Evolutionary conservation across 2,329 filamentous ascomycete genomes (phyloP).

Genomic region (Aspergillus sp.): DNA sequence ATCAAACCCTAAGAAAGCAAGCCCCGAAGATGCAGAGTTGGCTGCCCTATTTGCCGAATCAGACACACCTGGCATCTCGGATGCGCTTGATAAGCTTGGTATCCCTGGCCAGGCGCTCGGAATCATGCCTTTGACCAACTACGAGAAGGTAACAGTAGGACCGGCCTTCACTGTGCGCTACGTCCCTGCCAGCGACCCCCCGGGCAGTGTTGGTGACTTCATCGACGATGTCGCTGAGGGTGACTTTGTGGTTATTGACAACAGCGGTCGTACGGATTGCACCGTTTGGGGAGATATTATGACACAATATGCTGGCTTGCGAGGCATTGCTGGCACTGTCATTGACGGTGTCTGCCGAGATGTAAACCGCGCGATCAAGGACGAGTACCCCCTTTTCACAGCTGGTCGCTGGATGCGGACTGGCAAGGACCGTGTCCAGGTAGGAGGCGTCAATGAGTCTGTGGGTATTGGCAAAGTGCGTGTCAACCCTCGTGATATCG

Average conservation of each 20-base stretch:
- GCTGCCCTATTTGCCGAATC: constrained; percentile 19
- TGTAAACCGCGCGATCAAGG: constrained; percentile 31
- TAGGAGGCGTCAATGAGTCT: constrained; percentile 31
- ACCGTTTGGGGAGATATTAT: constrained; percentile 42
- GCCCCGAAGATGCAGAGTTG: constrained; percentile 19
- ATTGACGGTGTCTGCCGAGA: constrained; percentile 39
- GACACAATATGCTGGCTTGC: constrained; percentile 37
- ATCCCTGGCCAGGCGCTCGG: constrained; percentile 22
- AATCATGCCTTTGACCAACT: constrained; percentile 27
- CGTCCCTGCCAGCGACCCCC: constrained; percentile 22
- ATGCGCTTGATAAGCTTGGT: constrained; percentile 26
- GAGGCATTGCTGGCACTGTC: constrained; percentile 34
- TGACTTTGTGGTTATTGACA: constrained; percentile 38
- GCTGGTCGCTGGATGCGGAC: constrained; percentile 38
- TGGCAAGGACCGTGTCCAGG: constrained; percentile 35
- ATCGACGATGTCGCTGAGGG: constrained; percentile 35
- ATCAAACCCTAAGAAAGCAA: constrained; percentile 13
- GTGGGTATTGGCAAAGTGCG: constrained; percentile 32
- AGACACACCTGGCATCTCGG: constrained; percentile 23
- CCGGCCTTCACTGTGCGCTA: constrained; percentile 39
- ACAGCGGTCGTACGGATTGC: constrained; percentile 36
- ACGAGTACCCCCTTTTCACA: constrained; percentile 34
- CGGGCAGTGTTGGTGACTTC: constrained; percentile 35
- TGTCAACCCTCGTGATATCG: constrained; percentile 31
- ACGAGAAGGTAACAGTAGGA: constrained; percentile 31